Percentiles rank a stretch among this genome's conserved stretches.
Conservation (phyloP, 345 rosid genomes). For the Populus tremula region DNA sequence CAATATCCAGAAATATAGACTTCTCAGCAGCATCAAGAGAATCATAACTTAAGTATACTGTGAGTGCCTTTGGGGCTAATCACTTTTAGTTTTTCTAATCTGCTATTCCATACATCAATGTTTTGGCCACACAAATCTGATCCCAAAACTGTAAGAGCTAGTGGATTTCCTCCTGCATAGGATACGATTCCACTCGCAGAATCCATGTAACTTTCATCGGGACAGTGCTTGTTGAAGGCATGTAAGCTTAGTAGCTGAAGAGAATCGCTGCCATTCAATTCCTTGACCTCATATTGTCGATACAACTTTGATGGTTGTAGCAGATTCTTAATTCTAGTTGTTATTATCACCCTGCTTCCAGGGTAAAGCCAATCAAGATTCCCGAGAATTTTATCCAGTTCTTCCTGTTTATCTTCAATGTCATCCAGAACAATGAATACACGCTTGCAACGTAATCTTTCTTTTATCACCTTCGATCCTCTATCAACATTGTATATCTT, state of each 20-base stretch:
- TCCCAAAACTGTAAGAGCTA: constrained; percentile 19
- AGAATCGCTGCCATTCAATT: constrained; percentile 8
- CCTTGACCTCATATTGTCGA: constrained; percentile 7
- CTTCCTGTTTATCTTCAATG: not conserved
- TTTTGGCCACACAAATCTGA: constrained; percentile 6
- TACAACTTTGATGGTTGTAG: not conserved
- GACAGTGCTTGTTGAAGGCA: constrained; percentile 2
- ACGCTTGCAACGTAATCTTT: not conserved
- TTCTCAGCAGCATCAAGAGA: constrained; percentile 13
- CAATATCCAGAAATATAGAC: constrained; percentile 27
- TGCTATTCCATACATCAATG: constrained; percentile 14
- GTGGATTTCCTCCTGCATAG: constrained; percentile 1
- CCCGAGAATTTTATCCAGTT: not conserved
- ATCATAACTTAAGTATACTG: constrained; percentile 20
- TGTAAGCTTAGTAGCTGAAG: constrained; percentile 11
- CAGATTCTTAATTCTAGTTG: constrained; percentile 15
- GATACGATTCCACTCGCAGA: not conserved
- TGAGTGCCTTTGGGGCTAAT: constrained; percentile 6
- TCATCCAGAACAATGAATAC: constrained; percentile 19
- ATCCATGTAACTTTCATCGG: not conserved
- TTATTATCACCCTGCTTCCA: constrained; percentile 25
- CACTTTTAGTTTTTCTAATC: constrained; percentile 13
- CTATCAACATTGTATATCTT: not conserved
- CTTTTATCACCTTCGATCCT: constrained; percentile 3
- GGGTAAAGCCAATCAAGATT: constrained; percentile 5